A percentile compares a stretch with the other conserved stretches of the same genome.
phyloP scores from a whole-genome alignment of 2,329 filamentous ascomycete genomes.

The Colletotrichum sp. region DNA sequence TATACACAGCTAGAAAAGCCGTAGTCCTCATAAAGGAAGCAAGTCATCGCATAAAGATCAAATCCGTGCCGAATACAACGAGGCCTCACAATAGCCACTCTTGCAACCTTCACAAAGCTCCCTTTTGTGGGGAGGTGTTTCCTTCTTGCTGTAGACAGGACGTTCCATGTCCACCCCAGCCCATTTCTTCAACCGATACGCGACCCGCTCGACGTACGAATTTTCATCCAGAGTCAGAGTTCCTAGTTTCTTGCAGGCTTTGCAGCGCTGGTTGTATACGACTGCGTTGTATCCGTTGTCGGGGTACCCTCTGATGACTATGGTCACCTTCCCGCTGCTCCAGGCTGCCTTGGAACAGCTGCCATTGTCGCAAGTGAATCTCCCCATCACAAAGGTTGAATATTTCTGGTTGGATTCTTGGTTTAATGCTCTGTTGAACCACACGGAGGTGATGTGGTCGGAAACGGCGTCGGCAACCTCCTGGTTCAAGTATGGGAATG shows the following conservation, averaged over 20 bases:
- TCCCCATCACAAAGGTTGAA: constrained; percentile 27
- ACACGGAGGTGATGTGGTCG: no score
- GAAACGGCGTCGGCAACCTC: no score
- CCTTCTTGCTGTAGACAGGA: neutral
- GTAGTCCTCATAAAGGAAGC: neutral
- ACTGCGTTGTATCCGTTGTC: constrained; percentile 36
- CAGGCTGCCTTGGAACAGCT: constrained; percentile 28
- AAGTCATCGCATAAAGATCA: neutral
- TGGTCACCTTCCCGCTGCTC: constrained; percentile 37
- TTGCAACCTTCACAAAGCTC: neutral
- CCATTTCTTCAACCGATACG: neutral
- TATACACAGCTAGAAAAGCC: no score
- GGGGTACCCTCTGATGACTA: constrained; percentile 36
- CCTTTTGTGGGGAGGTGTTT: neutral
- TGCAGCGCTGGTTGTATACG: constrained; percentile 42
- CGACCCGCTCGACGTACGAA: neutral
- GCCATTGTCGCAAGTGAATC: constrained; percentile 34
- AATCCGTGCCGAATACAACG: no score
- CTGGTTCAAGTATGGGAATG: no score
- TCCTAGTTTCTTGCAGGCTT: constrained; percentile 26
- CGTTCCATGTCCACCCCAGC: neutral
- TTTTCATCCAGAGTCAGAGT: neutral
- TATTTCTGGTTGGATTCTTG: no score
- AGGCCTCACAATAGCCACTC: neutral
- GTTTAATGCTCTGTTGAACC: no score